Conservation (phyloP, 306 rosid genomes). For the Arachis hypogaea region DNA sequence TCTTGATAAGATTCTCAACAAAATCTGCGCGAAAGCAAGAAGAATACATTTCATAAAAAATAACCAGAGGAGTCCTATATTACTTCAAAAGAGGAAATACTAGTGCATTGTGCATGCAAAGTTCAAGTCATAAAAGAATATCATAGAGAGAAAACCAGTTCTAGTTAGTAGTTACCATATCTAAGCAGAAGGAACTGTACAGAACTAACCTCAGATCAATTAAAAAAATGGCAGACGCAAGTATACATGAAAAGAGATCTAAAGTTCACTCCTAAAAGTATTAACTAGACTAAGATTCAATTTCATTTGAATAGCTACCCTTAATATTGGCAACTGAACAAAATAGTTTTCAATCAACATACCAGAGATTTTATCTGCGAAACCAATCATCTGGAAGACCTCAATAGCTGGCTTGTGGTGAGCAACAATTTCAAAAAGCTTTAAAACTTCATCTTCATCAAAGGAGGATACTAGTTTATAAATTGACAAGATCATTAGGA, state of each 20-base stretch:
- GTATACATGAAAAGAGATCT: background rate
- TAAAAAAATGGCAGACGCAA: background rate
- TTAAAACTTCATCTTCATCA: slow-evolving; percentile 47
- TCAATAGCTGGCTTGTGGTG: slow-evolving; percentile 50
- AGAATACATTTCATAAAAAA: slow-evolving; percentile 24
- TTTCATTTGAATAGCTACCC: slow-evolving; percentile 16
- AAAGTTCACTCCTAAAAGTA: background rate
- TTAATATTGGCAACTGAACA: background rate
- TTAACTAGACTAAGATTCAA: slow-evolving; percentile 13
- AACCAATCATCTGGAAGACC: slow-evolving; percentile 45
- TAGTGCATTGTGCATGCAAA: background rate
- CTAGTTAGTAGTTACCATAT: background rate
- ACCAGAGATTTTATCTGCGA: slow-evolving; percentile 54
- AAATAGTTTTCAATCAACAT: slow-evolving; percentile 35
- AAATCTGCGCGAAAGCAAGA: slow-evolving; percentile 39
- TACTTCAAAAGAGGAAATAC: background rate
- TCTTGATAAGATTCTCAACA: slow-evolving; percentile 46
- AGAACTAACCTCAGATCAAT: background rate
- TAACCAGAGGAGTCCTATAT: slow-evolving; percentile 1
- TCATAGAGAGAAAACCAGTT: background rate
- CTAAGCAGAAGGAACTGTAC: background rate
- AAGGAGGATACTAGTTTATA: slow-evolving; percentile 53
- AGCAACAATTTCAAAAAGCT: slow-evolving; percentile 49
- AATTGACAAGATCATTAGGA: slow-evolving; percentile 51
- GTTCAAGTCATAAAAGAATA: background rate